Percentiles rank a stretch among this genome's conserved stretches.
Evolutionary conservation across 2,329 filamentous ascomycete genomes (phyloP).

Genomic region (Stagonosporopsis cucurbitacearum): DNA sequence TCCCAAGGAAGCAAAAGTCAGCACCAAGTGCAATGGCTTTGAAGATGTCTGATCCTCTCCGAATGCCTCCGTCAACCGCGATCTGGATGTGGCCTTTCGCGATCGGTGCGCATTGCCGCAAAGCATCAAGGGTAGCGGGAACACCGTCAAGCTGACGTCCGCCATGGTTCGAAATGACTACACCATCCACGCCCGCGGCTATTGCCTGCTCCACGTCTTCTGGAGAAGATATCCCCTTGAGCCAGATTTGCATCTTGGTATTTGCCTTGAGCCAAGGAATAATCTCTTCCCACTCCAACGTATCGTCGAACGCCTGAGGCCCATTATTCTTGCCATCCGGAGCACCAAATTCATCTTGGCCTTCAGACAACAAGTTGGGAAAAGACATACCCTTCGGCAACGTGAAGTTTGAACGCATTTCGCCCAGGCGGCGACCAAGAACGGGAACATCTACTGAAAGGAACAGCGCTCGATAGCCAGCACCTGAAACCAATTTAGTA

Average conservation of each 20-base stretch:
- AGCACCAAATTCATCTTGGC: constrained; percentile 25
- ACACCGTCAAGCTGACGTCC: constrained; percentile 64
- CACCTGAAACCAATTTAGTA: constrained; percentile 3
- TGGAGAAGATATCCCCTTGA: constrained; percentile 46
- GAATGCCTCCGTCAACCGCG: constrained; percentile 66
- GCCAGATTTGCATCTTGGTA: constrained; percentile 58
- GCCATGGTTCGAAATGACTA: constrained; percentile 65
- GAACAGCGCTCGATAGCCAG: constrained; percentile 60
- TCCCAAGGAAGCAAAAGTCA: constrained; percentile 57
- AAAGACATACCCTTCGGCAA: constrained; percentile 54
- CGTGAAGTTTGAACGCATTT: constrained; percentile 60
- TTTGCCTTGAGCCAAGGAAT: constrained; percentile 58
- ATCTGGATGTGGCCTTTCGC: constrained; percentile 60
- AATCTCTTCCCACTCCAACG: constrained; percentile 56
- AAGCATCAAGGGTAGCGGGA: constrained; percentile 59
- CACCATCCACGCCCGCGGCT: constrained; percentile 47
- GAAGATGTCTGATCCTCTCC: constrained; percentile 64
- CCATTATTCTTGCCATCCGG: constrained; percentile 25
- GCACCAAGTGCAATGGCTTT: constrained; percentile 63
- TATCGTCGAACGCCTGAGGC: constrained; percentile 29
- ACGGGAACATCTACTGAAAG: constrained; percentile 63
- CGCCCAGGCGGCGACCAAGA: constrained; percentile 60
- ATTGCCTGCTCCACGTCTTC: constrained; percentile 55
- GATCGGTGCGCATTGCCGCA: constrained; percentile 50
- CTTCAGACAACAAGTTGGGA: constrained; percentile 51